Conservation (phyloP, 148 eudicot species). For the Rhododendron ferrugineum region DNA sequence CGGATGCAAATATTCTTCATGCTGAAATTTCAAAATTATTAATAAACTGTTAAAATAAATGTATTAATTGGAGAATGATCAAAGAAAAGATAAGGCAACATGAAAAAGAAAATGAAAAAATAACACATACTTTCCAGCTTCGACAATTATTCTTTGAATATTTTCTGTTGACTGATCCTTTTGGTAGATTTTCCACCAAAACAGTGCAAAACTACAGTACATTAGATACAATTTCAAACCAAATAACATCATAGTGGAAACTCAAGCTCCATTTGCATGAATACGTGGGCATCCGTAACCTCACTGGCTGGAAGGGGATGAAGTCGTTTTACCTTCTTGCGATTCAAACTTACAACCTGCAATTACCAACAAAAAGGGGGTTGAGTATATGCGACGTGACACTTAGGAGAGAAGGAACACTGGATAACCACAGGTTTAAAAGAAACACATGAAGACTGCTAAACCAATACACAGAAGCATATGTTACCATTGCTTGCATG, state of each 20-base stretch:
- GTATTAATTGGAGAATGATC: not conserved
- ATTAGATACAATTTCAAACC: conserved; percentile 27
- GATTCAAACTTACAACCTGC: conserved; percentile 69
- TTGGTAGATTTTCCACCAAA: conserved; percentile 75
- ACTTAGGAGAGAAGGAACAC: not conserved
- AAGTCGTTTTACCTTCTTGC: conserved; percentile 74
- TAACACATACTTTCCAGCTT: conserved; percentile 67
- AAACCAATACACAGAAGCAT: not conserved
- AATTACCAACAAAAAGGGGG: conserved; percentile 12
- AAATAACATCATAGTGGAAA: not conserved
- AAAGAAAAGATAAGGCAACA: not conserved
- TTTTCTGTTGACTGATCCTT: conserved; percentile 77
- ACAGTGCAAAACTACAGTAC: conserved; percentile 58
- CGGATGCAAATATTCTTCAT: conserved; percentile 56
- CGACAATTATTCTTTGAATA: conserved; percentile 50
- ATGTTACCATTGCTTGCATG: not conserved
- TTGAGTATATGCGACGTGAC: not conserved
- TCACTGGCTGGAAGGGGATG: conserved; percentile 55
- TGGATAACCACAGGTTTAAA: not conserved
- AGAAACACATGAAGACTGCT: not conserved
- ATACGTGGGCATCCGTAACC: conserved; percentile 55
- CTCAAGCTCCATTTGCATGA: conserved; percentile 7
- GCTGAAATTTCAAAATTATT: conserved; percentile 30
- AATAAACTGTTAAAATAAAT: not conserved
- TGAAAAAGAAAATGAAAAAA: not conserved